A percentile compares a stretch with the other conserved stretches of the same genome.
Evolutionary conservation across 305 asterid species (phyloP).

Genomic region (Fraxinus latifolia): DNA sequence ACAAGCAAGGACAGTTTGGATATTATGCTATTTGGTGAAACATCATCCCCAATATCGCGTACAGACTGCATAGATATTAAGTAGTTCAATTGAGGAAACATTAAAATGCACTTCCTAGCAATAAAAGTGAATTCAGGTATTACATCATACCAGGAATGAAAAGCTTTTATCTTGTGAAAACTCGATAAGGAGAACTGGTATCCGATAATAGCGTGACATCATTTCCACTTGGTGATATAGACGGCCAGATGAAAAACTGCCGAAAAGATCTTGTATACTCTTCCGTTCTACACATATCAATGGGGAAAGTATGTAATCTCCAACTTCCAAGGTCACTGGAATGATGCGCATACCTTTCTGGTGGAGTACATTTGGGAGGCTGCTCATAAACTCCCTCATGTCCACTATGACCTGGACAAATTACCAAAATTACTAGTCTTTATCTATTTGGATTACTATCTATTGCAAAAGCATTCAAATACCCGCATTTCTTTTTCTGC

Average conservation of each 20-base stretch:
- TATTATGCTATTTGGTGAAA: conserved; percentile 77
- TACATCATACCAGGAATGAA: conserved; percentile 72
- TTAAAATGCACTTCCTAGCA: background rate
- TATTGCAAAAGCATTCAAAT: conserved; percentile 26
- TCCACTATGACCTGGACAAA: conserved; percentile 82
- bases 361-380: conserved; percentile 93
- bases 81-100: conserved; percentile 17
- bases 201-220: conserved; percentile 92
- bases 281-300: conserved; percentile 88
- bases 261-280: conserved; percentile 87
- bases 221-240: conserved; percentile 92
- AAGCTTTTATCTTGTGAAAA: conserved; percentile 98
- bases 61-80: conserved; percentile 64
- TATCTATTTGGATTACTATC: background rate
- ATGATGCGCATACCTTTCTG: conserved; percentile 85
- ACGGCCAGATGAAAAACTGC: conserved; percentile 93
- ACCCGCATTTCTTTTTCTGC: conserved; percentile 79
- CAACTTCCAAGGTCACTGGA: conserved; percentile 95
- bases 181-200: conserved; percentile 95
- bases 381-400: conserved; percentile 99
- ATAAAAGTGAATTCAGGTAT: conserved; percentile 1
- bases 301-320: conserved; percentile 95
- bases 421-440: conserved; percentile 4
- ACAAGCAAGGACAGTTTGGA: conserved; percentile 90
- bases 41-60: conserved; percentile 86